Conservation (phyloP, 345 rosid genomes). For the Clausena lansium region DNA sequence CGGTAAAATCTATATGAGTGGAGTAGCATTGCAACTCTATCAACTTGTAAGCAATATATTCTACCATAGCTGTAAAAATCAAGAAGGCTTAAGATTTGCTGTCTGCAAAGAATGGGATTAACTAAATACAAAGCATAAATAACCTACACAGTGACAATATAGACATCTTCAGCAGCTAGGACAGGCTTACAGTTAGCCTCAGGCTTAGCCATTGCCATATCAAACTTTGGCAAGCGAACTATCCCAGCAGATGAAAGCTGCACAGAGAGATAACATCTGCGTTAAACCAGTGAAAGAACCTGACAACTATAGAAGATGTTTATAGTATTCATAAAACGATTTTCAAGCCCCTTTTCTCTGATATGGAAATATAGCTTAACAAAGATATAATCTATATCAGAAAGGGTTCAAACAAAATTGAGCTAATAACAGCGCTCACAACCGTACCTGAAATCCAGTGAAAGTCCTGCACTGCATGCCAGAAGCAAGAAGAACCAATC, state of each 20-base stretch:
- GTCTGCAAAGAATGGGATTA: slow-evolving; percentile 4
- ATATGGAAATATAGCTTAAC: background rate
- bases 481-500: slow-evolving; percentile 95
- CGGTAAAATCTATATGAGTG: slow-evolving; percentile 90
- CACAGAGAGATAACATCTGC: slow-evolving; percentile 29
- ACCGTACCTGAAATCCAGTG: slow-evolving; percentile 82
- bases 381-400: slow-evolving; percentile 5
- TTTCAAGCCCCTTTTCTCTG: background rate
- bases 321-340: background rate
- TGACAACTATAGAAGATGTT: background rate
- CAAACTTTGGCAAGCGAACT: slow-evolving; percentile 89
- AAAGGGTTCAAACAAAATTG: background rate
- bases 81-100: slow-evolving; percentile 14
- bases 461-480: slow-evolving; percentile 94
- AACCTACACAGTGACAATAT: slow-evolving; percentile 80
- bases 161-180: slow-evolving; percentile 82
- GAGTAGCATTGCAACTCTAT: slow-evolving; percentile 93
- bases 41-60: slow-evolving; percentile 97
- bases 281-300: slow-evolving; percentile 17
- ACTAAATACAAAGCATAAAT: slow-evolving; percentile 15
- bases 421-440: slow-evolving; percentile 6
- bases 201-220: slow-evolving; percentile 86
- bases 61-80: slow-evolving; percentile 83
- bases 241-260: slow-evolving; percentile 95
- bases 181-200: slow-evolving; percentile 89